phyloP scores from a whole-genome alignment of 2,329 filamentous ascomycete species.

The Stromatinia cepivora region DNA sequence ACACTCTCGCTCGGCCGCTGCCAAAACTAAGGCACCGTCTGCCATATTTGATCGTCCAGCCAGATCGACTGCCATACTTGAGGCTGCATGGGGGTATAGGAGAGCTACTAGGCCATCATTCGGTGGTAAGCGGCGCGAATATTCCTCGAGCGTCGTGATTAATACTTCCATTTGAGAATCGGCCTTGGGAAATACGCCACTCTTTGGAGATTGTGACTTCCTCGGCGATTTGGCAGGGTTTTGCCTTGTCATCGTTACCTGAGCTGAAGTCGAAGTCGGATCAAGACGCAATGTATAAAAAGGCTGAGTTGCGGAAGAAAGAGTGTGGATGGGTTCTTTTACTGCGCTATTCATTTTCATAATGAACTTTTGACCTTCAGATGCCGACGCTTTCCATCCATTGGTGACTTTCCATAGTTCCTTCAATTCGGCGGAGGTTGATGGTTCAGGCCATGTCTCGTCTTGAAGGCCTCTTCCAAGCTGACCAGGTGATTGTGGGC shows the following conservation, averaged over 20 bases:
- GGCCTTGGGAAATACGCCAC: constrained; percentile 31
- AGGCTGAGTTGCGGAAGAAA: constrained; percentile 61
- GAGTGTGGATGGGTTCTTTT: constrained; percentile 65
- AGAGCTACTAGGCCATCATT: constrained; percentile 66
- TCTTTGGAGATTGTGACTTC: constrained; percentile 30
- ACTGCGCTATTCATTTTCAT: constrained; percentile 56
- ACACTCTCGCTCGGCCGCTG: constrained; percentile 66
- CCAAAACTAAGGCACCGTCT: constrained; percentile 59
- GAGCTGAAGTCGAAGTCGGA: constrained; percentile 62
- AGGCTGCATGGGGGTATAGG: constrained; percentile 65
- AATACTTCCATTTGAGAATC: constrained; percentile 49
- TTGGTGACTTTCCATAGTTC: constrained; percentile 69
- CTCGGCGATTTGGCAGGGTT: constrained; percentile 56
- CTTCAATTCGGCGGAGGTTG: constrained; percentile 58
- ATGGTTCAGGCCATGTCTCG: constrained; percentile 37
- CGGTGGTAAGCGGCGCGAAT: constrained; percentile 53
- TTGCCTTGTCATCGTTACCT: constrained; percentile 58
- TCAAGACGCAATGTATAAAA: constrained; percentile 67
- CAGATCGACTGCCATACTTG: constrained; percentile 59
- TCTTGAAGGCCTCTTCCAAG: constrained; percentile 38
- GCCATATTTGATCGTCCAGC: constrained; percentile 45
- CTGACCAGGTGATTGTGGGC: constrained; percentile 31
- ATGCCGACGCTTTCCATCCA: constrained; percentile 63
- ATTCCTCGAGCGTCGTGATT: constrained; percentile 58
- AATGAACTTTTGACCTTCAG: constrained; percentile 60